These are phyloP conservation scores for Penicillium sclerotigenum DNA, from an alignment of 2,329 filamentous ascomycete genomes.

Conservation along the genomic window DNA sequence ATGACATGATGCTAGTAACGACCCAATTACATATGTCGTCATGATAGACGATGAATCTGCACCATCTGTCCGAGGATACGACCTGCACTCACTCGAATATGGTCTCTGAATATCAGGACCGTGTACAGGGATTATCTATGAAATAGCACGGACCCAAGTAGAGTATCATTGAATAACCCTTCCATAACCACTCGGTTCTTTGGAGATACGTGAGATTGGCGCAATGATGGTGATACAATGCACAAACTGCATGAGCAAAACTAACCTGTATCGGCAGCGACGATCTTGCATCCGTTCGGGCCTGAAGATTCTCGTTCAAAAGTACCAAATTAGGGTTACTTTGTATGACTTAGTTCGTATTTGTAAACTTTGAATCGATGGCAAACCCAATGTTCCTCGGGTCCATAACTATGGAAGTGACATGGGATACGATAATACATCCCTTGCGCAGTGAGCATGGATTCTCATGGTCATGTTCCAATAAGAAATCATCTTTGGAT, in stretches of 20 bases:
- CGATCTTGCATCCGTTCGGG: neutral
- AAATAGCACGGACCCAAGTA: no score
- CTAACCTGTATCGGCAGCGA: neutral
- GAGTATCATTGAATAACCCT: neutral
- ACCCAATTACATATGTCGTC: no score
- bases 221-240: neutral
- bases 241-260: neutral
- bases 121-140: no score
- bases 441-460: neutral
- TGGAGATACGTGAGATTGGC: neutral
- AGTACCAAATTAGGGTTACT: neutral
- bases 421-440: neutral
- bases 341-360: neutral
- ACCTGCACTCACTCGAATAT: no score
- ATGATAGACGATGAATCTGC: no score
- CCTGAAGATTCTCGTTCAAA: neutral
- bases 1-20: no score
- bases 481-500: neutral
- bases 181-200: neutral
- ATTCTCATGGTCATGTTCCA: neutral
- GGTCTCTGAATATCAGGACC: neutral
- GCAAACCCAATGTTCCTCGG: no score
- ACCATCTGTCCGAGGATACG: no score
- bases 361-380: no score
- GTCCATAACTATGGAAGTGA: neutral